Evolutionary conservation across 345 rosid species (phyloP), one percentile per base, ranked within the genome.

Genomic region (Euphorbia peplus): DNA sequence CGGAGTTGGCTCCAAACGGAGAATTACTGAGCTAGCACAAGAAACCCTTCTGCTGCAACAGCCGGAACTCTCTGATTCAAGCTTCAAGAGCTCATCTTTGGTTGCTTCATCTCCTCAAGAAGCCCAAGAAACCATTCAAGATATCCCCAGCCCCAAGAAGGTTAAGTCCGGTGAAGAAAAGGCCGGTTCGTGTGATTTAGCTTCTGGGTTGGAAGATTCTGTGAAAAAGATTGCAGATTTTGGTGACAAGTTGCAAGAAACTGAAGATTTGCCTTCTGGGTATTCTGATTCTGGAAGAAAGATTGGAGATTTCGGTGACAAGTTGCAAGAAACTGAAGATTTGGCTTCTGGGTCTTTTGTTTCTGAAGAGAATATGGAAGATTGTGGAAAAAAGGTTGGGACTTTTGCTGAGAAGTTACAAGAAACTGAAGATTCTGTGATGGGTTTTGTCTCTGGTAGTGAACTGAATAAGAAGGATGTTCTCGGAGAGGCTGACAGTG

Each of bases 141-240:
- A 81, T 70, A 30, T 72, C 24, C 64, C 67, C 26, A 70, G 67
- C 66, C 57, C 63, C 74, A 81, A 76, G 73, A 75, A 76, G 69
- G 61, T 47, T 3, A 67, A 71, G 50, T 74, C 54, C 61, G 25
- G 29, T 25, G 71, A 22, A 54, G 58, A 64, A 69, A 68, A 70
- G 41, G 63, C 19, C 16, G 21, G 67, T 50, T 50, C 58, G n/a
- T 28, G 56, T 67, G 76, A 66, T 39, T 59, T 72, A 35, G 78
- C 26, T 59, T 79, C 86, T 37, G 68, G 59, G 62, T 64, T 25
- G 21, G 57, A 50, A 35, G 39, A 58, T 80, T 82, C 54, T 54
- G 74, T 29, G 19, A 66, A 46, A 25, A 70, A 67, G 56, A 50
- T 57, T 35, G 71, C 47, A 19, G 58, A 1, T 63, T 66, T 60